Evolutionary conservation across 2,329 filamentous ascomycete species (phyloP), one percentile per base, ranked within the genome.

Genomic region (Neoascochyta sp.): DNA sequence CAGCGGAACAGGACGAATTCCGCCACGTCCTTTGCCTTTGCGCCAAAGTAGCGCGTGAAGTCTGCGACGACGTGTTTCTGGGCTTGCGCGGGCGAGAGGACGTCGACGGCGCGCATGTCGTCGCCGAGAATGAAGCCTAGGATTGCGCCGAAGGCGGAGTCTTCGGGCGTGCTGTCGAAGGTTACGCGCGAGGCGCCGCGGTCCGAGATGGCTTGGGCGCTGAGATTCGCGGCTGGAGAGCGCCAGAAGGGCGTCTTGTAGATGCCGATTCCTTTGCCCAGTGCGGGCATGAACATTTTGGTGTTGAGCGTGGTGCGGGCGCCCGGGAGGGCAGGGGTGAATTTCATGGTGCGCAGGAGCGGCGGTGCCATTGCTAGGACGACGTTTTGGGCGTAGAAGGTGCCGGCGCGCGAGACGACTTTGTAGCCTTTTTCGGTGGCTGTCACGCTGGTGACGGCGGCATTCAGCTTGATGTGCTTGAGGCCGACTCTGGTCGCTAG

Each of bases 181-280:
- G 43, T 47, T 11, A 41, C 25, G 4, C 28, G 20, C 4, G 40
- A 28, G 7, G 36, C 28, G 15, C 43, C 45, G 4, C 20, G n/a
- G 15, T 49, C 39, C 5, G 35, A 43, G 12, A 47, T 16, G 10
- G 39, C 43, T 29, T 52, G 46, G 3, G 74, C 75, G 35, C 66
- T 71, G 19, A 69, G 62, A 3, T 37, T 34, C 0, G 68, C 66
- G 1, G 51, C 34, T n/a, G n/a, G n/a, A 0, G 59, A 45, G 1
- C 59, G 48, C 74, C 74, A 77, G 49, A 67, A 75, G 0, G 71
- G 66, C 4, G 47, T 47, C 1, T 50, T 33, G 50, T 68, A 76
- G 16, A 66, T 55, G 7, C 70, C 45, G 29, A 77, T 72, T 5
- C 65, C 66, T 47, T 78, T 78, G 27, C 64, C 67, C 42, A 74